Base-by-base conservation (phyloP, 768 basidiomycete species). In the Tricholomella constricta region DNA sequence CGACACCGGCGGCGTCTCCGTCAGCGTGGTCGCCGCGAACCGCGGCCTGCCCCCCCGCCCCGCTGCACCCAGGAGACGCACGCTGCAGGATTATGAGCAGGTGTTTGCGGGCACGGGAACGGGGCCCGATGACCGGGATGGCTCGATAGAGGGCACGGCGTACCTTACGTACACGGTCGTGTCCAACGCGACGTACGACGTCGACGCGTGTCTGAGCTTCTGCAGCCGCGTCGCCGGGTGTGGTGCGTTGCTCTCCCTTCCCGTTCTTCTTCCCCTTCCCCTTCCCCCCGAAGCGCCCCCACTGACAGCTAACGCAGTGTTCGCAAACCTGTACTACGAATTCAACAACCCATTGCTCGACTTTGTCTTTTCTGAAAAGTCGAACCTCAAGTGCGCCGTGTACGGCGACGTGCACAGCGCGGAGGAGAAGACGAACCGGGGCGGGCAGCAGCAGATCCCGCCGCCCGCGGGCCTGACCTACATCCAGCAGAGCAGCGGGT, bases 291-390 rank as follows among this genome's bases (percentile, higher is more conserved):
- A 31, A 8, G 38, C 31, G 31, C 3, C 31, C 31, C 46, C 31
- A n/a, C 35, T 35, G n/a, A 7, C n/a, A n/a, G n/a, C n/a, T n/a
- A n/a, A n/a, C n/a, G n/a, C 40, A 81, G 79, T 77, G 4, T 79
- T 79, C 53, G 78, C 69, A 11, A 81, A 81, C 56, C 49, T 81
- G 20, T 81, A 71, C 51, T 79, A 81, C 63, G 78, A 81, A 54
- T 72, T 62, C 65, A 79, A 78, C 61, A 79, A 79, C 54, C 52
- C 62, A 7, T 66, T 72, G 6, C 65, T 76, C 25, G 77, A 77
- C 49, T 71, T 66, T 50, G 68, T 73, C 25, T 70, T 69, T 53
- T 58, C 53, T 37, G 67, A 72, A 53, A 53, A 69, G 3, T 80
- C 78, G 0, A 78, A 78, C 53, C 68, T 79, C 61, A 79, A 78